Evolutionary conservation across 2,329 filamentous ascomycete species (phyloP).

Genomic region (Colletotrichum sp.): DNA sequence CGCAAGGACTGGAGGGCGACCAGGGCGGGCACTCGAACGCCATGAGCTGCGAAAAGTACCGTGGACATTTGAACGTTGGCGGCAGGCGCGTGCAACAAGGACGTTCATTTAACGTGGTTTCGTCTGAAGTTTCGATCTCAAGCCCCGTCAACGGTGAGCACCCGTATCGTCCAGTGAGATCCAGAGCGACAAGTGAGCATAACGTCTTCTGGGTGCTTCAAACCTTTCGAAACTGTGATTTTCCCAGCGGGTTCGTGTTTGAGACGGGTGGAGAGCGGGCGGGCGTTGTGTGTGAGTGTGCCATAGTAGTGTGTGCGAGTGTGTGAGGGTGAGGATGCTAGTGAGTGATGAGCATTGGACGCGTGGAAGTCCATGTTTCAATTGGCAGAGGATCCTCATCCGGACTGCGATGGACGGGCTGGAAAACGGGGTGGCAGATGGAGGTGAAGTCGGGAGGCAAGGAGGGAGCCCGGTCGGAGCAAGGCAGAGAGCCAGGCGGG

Average conservation of each 20-base stretch:
- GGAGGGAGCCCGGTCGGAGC: neutral
- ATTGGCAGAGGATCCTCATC: conserved; percentile 8
- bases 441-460: conserved; percentile 6
- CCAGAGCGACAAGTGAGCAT: neutral
- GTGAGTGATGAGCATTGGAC: neutral
- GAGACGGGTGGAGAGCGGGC: conserved; percentile 13
- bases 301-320: neutral
- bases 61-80: neutral
- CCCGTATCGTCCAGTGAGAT: neutral
- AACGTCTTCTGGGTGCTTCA: conserved; percentile 4
- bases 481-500: neutral
- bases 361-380: conserved; percentile 19
- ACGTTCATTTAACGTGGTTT: conserved; percentile 7
- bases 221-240: conserved; percentile 11
- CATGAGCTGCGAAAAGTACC: neutral
- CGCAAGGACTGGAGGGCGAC: neutral
- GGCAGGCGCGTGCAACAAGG: neutral
- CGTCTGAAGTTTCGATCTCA: conserved; percentile 11
- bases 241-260: conserved; percentile 10
- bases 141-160: neutral
- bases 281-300: neutral
- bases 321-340: neutral
- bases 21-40: neutral
- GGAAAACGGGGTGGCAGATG: neutral
- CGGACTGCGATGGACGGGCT: neutral